phyloP scores from a whole-genome alignment of 495 filamentous ascomycete genomes.

The Aspergillus leporis region DNA sequence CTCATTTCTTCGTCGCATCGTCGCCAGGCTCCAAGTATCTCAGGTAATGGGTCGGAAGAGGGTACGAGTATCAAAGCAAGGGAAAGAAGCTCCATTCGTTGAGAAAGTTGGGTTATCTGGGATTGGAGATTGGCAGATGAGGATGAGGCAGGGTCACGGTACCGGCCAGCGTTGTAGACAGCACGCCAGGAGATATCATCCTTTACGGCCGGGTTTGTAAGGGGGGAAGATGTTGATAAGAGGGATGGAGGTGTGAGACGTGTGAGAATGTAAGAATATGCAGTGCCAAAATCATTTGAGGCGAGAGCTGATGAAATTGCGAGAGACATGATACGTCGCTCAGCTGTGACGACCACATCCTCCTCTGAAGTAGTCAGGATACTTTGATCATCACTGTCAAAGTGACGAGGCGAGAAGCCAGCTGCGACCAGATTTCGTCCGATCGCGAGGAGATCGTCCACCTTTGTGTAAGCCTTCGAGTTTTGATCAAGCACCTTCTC shows the following conservation, averaged over 20 bases:
- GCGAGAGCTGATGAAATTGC: constrained; percentile 83
- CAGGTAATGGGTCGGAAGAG: constrained; percentile 66
- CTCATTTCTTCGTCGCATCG: constrained; percentile 85
- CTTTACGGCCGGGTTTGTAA: constrained; percentile 32
- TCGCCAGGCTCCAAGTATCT: constrained; percentile 82
- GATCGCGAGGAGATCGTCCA: constrained; percentile 81
- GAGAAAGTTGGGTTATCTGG: constrained; percentile 50
- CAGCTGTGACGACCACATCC: constrained; percentile 39
- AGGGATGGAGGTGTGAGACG: constrained; percentile 47
- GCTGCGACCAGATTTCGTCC: constrained; percentile 74
- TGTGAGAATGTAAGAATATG: constrained; percentile 90
- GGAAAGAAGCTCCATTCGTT: constrained; percentile 89
- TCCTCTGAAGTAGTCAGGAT: constrained; percentile 17
- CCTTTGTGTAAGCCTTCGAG: constrained; percentile 75
- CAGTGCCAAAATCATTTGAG: constrained; percentile 93
- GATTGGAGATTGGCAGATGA: constrained; percentile 30
- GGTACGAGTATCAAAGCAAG: constrained; percentile 82
- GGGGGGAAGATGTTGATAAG: constrained; percentile 31
- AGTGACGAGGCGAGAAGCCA: constrained; percentile 46
- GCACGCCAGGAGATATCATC: constrained; percentile 93
- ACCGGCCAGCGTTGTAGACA: constrained; percentile 83
- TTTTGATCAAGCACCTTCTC: constrained; percentile 89
- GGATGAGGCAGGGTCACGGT: constrained; percentile 51
- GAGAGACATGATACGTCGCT: constrained; percentile 78
- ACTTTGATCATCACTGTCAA: constrained; percentile 22